Percentiles rank a stretch among this genome's conserved stretches.
These are phyloP conservation scores for Apiotrichum sp. DNA, from an alignment of 1,284 basidiomycete genomes.

Conservation along the genomic window DNA sequence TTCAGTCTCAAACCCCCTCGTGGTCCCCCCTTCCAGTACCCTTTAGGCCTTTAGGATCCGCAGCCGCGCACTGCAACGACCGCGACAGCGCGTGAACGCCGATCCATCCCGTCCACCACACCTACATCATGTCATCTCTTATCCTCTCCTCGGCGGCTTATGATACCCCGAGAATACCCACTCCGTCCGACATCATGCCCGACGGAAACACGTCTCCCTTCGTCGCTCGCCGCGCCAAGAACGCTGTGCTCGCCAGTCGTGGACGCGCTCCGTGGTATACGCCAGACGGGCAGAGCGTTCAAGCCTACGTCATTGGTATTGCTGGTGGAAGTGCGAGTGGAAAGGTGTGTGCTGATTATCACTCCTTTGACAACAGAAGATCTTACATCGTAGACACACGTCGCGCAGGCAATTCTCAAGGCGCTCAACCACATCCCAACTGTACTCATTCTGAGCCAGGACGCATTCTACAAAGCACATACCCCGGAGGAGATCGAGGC, in stretches of 20 bases:
- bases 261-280: conserved; percentile 56
- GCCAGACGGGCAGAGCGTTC: conserved; percentile 61
- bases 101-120: no score
- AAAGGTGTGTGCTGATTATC: conserved; percentile 55
- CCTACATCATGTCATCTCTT: neutral
- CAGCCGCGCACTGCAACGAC: no score
- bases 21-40: no score
- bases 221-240: conserved; percentile 52
- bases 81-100: no score
- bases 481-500: conserved; percentile 67
- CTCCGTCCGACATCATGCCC: neutral
- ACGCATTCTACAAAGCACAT: conserved; percentile 87
- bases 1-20: no score
- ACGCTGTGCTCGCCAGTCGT: conserved; percentile 74
- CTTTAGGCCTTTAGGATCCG: no score
- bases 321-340: conserved; percentile 91
- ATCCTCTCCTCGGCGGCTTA: neutral
- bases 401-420: conserved; percentile 79
- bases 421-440: conserved; percentile 76
- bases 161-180: neutral
- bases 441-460: conserved; percentile 75
- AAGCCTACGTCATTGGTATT: conserved; percentile 86
- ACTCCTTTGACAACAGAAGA: neutral
- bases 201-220: neutral
- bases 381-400: conserved; percentile 61